These are phyloP conservation scores for Chaetomium olivaceum DNA, from an alignment of 2,329 filamentous ascomycete genomes.

Conservation along the genomic window DNA sequence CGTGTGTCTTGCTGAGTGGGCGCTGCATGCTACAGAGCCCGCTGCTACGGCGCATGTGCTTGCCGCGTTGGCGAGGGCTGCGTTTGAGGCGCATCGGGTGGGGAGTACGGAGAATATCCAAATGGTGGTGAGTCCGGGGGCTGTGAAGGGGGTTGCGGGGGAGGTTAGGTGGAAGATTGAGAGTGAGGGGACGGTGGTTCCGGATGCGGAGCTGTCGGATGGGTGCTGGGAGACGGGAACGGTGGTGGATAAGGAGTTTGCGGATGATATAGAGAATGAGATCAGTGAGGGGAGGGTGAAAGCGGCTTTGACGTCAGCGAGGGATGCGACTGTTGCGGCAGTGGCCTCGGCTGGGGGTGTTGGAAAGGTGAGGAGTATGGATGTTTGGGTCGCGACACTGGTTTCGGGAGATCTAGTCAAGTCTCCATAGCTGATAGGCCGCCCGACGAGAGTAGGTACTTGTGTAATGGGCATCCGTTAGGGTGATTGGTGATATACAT, in stretches of 20 bases:
- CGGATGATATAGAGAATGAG: conserved; percentile 38
- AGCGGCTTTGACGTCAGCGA: conserved; percentile 34
- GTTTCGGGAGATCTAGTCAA: neutral
- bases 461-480: neutral
- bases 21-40: conserved; percentile 42
- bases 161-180: conserved; percentile 43
- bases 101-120: conserved; percentile 49
- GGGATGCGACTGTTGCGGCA: conserved; percentile 39
- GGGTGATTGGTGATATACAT: too few relatives aligned
- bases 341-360: conserved; percentile 35
- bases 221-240: conserved; percentile 49
- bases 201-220: conserved; percentile 45
- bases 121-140: conserved; percentile 45
- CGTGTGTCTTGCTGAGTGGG: conserved; percentile 51
- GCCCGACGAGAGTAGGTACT: neutral
- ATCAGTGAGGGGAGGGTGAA: conserved; percentile 36
- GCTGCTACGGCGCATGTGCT: conserved; percentile 52
- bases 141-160: conserved; percentile 42
- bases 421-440: neutral
- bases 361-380: conserved; percentile 43
- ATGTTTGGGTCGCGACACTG: conserved; percentile 42
- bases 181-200: conserved; percentile 41
- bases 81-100: conserved; percentile 45
- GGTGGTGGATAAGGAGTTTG: conserved; percentile 37
- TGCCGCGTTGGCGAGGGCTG: conserved; percentile 48